Conservation (phyloP, 2,329 filamentous ascomycete species). For the Meredithiella fracta region DNA sequence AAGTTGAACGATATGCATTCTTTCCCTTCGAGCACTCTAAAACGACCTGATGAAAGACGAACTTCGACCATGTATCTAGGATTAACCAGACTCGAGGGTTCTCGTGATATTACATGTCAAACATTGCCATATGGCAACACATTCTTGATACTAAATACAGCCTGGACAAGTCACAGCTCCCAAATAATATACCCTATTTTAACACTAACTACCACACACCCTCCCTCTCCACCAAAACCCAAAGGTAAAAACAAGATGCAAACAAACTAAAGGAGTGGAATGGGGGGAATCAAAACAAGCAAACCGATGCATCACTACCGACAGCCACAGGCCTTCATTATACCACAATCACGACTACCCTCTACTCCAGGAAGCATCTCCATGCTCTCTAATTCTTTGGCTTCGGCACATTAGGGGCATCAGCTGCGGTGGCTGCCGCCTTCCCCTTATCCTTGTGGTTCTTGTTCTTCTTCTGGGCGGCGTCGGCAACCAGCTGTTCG, state of each 20-base stretch:
- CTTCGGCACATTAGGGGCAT: slow-evolving; percentile 17
- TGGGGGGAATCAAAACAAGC: slow-evolving; percentile 8
- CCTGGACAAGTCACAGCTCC: not conserved
- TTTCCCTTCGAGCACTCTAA: too few relatives aligned
- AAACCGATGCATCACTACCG: slow-evolving; percentile 2
- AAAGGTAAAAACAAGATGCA: not conserved
- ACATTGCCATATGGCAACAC: too few relatives aligned
- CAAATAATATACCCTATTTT: not conserved
- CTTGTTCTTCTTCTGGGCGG: slow-evolving; percentile 78
- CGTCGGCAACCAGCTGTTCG: slow-evolving; percentile 92
- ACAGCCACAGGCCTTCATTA: not conserved
- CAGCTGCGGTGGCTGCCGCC: slow-evolving; percentile 16
- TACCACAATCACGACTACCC: too few relatives aligned
- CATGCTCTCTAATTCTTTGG: slow-evolving; percentile 9
- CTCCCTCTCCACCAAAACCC: not conserved
- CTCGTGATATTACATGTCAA: too few relatives aligned
- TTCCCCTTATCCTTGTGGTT: slow-evolving; percentile 38
- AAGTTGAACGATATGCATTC: too few relatives aligned
- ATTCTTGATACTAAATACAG: too few relatives aligned
- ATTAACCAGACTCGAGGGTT: too few relatives aligned
- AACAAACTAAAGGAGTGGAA: not conserved
- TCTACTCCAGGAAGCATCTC: not conserved
- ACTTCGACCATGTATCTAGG: too few relatives aligned
- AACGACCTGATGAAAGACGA: too few relatives aligned
- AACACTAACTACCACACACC: not conserved